Base-by-base conservation (phyloP, 208 protist genomes). In the Trypanosoma rangeli region DNA sequence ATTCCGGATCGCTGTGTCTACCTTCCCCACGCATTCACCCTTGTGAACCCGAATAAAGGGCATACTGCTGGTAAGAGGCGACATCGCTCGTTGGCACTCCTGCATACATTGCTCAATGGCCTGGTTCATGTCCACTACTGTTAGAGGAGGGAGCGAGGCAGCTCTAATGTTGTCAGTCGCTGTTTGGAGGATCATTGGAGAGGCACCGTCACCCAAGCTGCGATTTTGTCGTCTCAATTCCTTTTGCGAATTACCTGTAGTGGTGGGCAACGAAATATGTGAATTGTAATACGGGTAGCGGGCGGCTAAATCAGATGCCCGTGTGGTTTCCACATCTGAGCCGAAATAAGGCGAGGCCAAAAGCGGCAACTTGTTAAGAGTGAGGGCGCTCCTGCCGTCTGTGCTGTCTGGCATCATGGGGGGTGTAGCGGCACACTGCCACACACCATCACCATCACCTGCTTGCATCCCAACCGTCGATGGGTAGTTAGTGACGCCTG, bases 121-220 rank as follows among this genome's bases (percentile, higher is more conserved):
- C 62, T 50, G 62, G 18, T 67, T n/a, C 29, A 58, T 49, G 29
- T 67, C 52, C 24, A 54, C 5, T 39, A 67, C 8, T 5, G 48
- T 67, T 12, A 57, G 13, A 1, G 33, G 39, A 48, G 31, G 16
- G 48, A 13, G 22, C 54, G 60, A 0, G 5, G 24, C 60, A n/a
- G 35, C 60, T 26, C 26, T 15, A 52, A 39, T 28, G 24, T 42
- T 12, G 37, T 20, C 26, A 24, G 56, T 10, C 22, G 31, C 22
- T 5, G 39, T 42, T 24, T 46, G 20, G 35, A 33, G 56, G 5
- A 35, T 37, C 31, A 13, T 46, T 18, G 22, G 22, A 1, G 56
- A n/a, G 33, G 13, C 31, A 22, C 35, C 31, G 16, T 1, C 31
- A 46, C 31, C 12, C 56, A 33, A 3, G 31, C 1, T 26, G 18